Evolutionary conservation across 352 stramenopile genomes (phyloP).

Genomic region (Pythium rishiriense): DNA sequence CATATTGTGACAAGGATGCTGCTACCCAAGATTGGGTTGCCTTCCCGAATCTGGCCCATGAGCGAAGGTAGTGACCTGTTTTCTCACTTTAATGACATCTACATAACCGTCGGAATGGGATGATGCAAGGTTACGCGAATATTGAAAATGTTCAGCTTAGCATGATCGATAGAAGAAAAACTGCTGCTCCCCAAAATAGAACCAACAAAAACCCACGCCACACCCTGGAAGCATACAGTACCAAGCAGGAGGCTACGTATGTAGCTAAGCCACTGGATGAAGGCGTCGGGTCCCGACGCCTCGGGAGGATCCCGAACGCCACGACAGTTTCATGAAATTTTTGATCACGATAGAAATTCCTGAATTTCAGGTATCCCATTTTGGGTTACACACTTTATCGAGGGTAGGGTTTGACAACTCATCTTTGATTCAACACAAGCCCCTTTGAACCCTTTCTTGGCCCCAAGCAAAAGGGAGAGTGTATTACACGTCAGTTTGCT

Average conservation of each 20-base stretch:
- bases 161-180: background rate
- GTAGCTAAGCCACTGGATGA: no score
- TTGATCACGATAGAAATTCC: background rate
- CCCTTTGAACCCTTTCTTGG: no score
- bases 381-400: background rate
- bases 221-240: no score
- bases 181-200: no score
- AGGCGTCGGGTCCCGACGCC: no score
- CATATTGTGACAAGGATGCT: no score
- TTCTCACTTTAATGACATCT: background rate
- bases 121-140: background rate
- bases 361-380: background rate
- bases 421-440: background rate
- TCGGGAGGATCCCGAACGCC: no score
- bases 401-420: background rate
- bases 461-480: no score
- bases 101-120: background rate
- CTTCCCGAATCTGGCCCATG: no score
- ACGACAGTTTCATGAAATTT: background rate
- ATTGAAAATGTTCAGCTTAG: background rate
- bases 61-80: background rate
- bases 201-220: no score
- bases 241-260: no score
- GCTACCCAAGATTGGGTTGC: no score
- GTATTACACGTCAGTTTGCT: constrained; percentile 19